A percentile compares a stretch with the other conserved stretches of the same genome.
Evolutionary conservation across 2,329 filamentous ascomycete species (phyloP).

Genomic region (Pseudogymnoascus sp.): DNA sequence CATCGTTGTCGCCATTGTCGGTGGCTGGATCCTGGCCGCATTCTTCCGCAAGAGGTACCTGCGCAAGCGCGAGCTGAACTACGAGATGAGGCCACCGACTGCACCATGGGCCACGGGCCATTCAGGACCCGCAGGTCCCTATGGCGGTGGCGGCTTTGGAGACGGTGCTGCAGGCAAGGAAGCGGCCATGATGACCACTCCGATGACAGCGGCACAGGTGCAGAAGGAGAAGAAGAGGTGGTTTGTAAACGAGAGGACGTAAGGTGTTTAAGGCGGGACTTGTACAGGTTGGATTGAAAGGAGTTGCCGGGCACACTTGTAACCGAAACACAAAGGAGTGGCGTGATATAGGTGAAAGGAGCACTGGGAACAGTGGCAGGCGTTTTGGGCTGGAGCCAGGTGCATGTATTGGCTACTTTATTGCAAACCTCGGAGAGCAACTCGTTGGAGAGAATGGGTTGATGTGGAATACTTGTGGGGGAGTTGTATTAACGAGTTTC

Average conservation of each 20-base stretch:
- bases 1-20: conserved; percentile 60
- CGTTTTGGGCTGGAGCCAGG: background rate
- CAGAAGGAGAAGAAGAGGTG: conserved; percentile 9
- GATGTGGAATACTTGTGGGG: conserved; percentile 1
- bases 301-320: background rate
- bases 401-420: background rate
- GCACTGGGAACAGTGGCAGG: background rate
- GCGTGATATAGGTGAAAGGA: background rate
- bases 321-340: background rate
- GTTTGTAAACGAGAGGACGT: conserved; percentile 4
- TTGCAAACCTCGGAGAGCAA: background rate
- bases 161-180: background rate
- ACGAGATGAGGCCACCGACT: conserved; percentile 31
- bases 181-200: background rate
- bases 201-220: conserved; percentile 1
- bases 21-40: conserved; percentile 60
- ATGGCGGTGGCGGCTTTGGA: background rate
- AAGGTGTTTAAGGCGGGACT: background rate
- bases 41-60: conserved; percentile 69
- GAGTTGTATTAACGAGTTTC: conserved; percentile 7
- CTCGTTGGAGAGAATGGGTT: background rate
- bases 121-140: background rate
- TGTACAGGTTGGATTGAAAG: background rate
- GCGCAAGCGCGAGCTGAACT: conserved; percentile 54
- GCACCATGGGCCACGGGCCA: conserved; percentile 24